phyloP scores from a whole-genome alignment of 2,329 filamentous ascomycete species.

The Bipolaris bicolor region DNA sequence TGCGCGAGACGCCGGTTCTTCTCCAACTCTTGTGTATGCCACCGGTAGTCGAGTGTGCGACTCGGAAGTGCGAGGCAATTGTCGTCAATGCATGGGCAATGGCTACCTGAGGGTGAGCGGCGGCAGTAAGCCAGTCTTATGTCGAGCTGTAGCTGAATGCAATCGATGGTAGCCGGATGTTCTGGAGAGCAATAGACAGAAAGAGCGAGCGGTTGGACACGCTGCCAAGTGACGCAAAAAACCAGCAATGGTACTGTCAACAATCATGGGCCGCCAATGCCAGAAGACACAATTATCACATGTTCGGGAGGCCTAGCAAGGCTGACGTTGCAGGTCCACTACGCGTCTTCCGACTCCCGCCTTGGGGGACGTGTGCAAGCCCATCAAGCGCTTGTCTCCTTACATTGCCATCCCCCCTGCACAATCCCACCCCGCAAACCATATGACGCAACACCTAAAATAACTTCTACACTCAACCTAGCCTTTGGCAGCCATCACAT shows the following conservation, averaged over 20 bases:
- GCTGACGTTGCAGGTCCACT: slow-evolving; percentile 41
- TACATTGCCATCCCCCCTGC: background rate
- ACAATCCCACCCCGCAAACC: background rate
- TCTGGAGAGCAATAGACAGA: background rate
- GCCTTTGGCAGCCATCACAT: background rate
- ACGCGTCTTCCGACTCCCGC: slow-evolving; percentile 13
- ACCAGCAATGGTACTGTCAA: slow-evolving; percentile 9
- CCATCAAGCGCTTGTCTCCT: background rate
- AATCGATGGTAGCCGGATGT: background rate
- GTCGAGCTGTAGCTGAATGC: background rate
- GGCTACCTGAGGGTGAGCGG: background rate
- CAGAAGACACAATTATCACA: slow-evolving; percentile 32
- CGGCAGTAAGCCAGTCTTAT: background rate
- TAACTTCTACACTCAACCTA: background rate
- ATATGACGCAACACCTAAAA: background rate
- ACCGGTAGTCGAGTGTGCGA: background rate
- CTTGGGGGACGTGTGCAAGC: background rate
- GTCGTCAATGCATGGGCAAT: slow-evolving; percentile 1
- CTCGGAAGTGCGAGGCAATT: background rate
- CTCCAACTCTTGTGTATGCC: background rate
- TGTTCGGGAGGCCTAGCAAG: slow-evolving; percentile 30
- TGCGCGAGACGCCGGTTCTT: background rate
- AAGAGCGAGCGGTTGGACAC: background rate
- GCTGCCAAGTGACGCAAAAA: background rate
- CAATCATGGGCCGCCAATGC: slow-evolving; percentile 23